Base-by-base conservation (phyloP, 768 basidiomycete species). In the Rhizopogon salebrosus region DNA sequence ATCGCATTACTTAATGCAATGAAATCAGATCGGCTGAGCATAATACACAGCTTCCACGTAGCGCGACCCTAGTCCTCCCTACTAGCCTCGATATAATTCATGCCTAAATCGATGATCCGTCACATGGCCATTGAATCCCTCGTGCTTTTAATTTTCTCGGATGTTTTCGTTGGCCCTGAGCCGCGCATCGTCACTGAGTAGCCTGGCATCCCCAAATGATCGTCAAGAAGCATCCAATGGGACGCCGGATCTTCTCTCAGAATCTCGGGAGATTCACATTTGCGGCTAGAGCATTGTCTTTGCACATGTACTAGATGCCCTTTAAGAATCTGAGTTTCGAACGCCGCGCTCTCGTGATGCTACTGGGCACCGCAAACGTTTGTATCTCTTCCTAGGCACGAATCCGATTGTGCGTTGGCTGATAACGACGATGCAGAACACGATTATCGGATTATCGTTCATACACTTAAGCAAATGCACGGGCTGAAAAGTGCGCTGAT, bases 81-180 rank as follows among this genome's bases (percentile, higher is more conserved):
- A n/a, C 16, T 41, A 24, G 4, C 23, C 42, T 43, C 42, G 26
- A 43, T 18, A 43, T 9, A 8, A 7, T 18, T 13, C 43, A 18
- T 45, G 43, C 43, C 43, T 46, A 46, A 46, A 46, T 34, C 5
- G 45, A 46, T 46, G 20, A 23, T 46, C 45, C 45, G 13, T 9
- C 11, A 16, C 23, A 22, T 34, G 35, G 22, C 10, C 22, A 22
- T 34, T 34, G 18, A 37, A 16, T 45, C 14, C 45, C 45, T 46
- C 45, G 18, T 46, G 45, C 22, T 46, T 46, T 46, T 46, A 34
- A 46, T 46, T 6, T 34, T 5, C 20, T 23, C 22, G 14, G 1
- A 23, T 8, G 31, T 20, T 46, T 20, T 22, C 29, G 20, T 45
- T 45, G 29, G 29, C 31, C 45, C 31, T 46, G 45, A 23, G 29